Base-by-base conservation (phyloP, 352 stramenopile species). In the Globisporangium uncinulatum region DNA sequence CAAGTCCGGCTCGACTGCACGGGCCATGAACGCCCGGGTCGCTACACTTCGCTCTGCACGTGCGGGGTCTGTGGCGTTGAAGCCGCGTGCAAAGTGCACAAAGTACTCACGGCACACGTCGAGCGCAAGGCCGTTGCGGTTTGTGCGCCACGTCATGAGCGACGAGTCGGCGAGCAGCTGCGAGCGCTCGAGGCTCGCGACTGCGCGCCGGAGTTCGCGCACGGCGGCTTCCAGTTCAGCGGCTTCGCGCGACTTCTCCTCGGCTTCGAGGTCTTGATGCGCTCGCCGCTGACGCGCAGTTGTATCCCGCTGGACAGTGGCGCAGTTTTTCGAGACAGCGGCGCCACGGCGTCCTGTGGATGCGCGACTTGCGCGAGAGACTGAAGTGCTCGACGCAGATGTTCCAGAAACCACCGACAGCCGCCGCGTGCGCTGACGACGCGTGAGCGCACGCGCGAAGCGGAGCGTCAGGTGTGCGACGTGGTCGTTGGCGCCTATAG, bases 61-160 rank as follows among this genome's bases (percentile, higher is more conserved):
- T 3, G 53, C 54, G 32, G 74, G 45, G 52, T 81, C 58, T 63
- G 81, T 83, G 10, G 74, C 74, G 21, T 56, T 56, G n/a, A 47
- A 47, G 42, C 42, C 42, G n/a, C 42, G 42, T 13, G 46, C 56
- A 39, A 85, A 74, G 44, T 74, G 71, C n/a, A 54, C 34, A 51
- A 83, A 77, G 52, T 81, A 85, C 55, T 83, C 63, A 6, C 65
- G 62, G 13, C 62, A 75, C 31, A 76, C 55, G 9, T 74, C 68
- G 31, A 83, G 43, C 4, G 74, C 74, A 15, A 69, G 65, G n/a
- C 52, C 64, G 3, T 63, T 67, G 39, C 64, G 70, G 55, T 87
- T 85, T 29, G 62, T 52, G 36, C 72, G 67, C 67, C 70, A 83
- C 15, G 70, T 56, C 6, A 83, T 13, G 13, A 62, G 31, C 51